Base-by-base conservation (phyloP, 768 basidiomycete genomes). In the Suillus luteus region DNA sequence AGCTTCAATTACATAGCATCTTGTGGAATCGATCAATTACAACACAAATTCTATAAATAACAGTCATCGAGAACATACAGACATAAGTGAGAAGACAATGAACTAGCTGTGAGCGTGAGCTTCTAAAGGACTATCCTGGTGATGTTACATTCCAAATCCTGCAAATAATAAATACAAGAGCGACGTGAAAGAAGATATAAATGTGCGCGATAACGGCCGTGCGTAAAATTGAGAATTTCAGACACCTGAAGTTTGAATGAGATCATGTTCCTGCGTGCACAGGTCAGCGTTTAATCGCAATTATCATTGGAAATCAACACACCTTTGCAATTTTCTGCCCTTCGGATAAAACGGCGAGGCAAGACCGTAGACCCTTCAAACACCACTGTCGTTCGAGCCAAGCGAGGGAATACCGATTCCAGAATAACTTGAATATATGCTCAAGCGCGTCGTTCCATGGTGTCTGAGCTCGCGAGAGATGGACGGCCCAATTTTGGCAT, bases 331-430 rank as follows among this genome's bases (percentile, higher is more conserved):
- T 12, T 24, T 24, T 49, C 22, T 49, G 22, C 14, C 22, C 22
- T 51, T 51, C 49, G 1, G 24, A 51, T 27, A 51, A 17, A 8
- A 7, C 3, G 1, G 1, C 1, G 14, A 51, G 24, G 14, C 49
- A 51, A 17, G 49, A 51, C 15, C 8, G 24, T 14, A 51, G 8
- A 4, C 49, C 49, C 24, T 51, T 51, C 49, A 27, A 51, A 1
- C 49, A 51, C 49, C 49, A 51, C 49, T 51, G 49, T 24, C 15
- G 7, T 51, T 51, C 49, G 9, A 51, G 49, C 49, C 49, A 51
- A 3, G 6, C 14, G 49, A 27, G 49, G 46, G 22, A n/a, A 12
- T 48, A 12, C 5, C 5, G 11, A 24, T 48, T 8, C 46, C 46
- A 48, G 22, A 48, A 48, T 5, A 22, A 0, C 12, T 48, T 48